Evolutionary conservation across 768 basidiomycete species (phyloP).

Genomic region (Tephrocybe rancida): DNA sequence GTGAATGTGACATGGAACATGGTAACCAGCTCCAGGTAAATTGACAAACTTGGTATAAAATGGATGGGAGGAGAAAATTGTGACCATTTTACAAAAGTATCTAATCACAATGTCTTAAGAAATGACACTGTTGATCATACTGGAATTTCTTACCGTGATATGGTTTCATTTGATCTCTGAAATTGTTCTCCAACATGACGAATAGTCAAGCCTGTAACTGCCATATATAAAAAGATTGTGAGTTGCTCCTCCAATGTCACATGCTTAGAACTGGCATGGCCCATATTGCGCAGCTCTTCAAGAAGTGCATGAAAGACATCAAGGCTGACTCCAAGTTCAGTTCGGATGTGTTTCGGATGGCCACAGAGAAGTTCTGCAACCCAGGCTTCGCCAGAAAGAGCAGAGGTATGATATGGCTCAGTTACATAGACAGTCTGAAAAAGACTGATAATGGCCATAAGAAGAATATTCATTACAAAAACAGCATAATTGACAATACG

Average conservation of each 20-base stretch:
- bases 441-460: background rate
- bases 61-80: background rate
- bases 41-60: too few species aligned
- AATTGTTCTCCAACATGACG: constrained; percentile 19
- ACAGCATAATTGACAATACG: too few species aligned
- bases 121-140: background rate
- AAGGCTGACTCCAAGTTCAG: constrained; percentile 19
- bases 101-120: background rate
- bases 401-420: constrained; percentile 22
- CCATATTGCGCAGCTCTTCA: constrained; percentile 2
- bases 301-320: constrained; percentile 21
- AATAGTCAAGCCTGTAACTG: constrained; percentile 20
- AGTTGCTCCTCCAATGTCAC: constrained; percentile 22
- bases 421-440: constrained; percentile 4
- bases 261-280: constrained; percentile 6
- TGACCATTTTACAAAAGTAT: background rate
- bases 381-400: constrained; percentile 22
- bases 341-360: constrained; percentile 19
- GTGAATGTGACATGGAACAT: background rate
- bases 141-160: background rate
- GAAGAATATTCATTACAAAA: too few species aligned
- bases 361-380: constrained; percentile 22
- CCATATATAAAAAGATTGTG: constrained; percentile 29
- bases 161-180: constrained; percentile 10
- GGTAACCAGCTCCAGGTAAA: too few species aligned